Evolutionary conservation across 2,329 filamentous ascomycete genomes (phyloP).

Genomic region (Pseudocercospora vitis): DNA sequence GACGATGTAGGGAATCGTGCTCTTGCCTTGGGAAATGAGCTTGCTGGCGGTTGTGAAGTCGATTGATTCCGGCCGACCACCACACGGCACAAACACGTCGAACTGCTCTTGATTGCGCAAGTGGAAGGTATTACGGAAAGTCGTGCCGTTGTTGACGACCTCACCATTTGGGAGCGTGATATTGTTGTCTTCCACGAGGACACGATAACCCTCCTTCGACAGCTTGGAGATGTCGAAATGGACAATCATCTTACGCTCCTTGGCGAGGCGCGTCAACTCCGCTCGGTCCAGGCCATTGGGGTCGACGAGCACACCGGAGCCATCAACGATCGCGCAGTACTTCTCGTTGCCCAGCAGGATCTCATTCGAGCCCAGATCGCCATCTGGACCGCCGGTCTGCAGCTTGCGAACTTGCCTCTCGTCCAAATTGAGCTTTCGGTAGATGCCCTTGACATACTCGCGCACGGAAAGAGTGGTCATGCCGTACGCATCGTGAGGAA

Average conservation of each 20-base stretch:
- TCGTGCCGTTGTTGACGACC: slow-evolving; percentile 82
- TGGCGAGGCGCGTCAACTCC: slow-evolving; percentile 82
- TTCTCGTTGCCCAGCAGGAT: slow-evolving; percentile 95
- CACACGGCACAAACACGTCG: slow-evolving; percentile 92
- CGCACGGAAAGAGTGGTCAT: slow-evolving; percentile 98
- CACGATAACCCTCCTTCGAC: slow-evolving; percentile 82
- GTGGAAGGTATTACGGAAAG: slow-evolving; percentile 97
- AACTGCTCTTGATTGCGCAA: slow-evolving; percentile 68
- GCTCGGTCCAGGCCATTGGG: slow-evolving; percentile 82
- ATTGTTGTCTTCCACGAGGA: slow-evolving; percentile 88
- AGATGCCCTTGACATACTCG: slow-evolving; percentile 94
- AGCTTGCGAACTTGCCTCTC: slow-evolving; percentile 83
- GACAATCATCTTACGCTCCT: slow-evolving; percentile 82
- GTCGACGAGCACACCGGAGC: slow-evolving; percentile 90
- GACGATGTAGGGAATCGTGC: slow-evolving; percentile 87
- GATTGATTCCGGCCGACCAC: slow-evolving; percentile 93
- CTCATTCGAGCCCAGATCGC: slow-evolving; percentile 95
- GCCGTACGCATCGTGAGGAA: slow-evolving; percentile 92
- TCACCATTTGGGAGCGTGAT: slow-evolving; percentile 86
- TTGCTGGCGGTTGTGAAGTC: slow-evolving; percentile 84
- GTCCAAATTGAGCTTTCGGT: slow-evolving; percentile 91
- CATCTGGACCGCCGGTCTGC: slow-evolving; percentile 96
- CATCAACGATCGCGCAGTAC: slow-evolving; percentile 94
- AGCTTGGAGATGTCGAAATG: slow-evolving; percentile 84
- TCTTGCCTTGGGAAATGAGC: slow-evolving; percentile 87